Conservation (phyloP, 2,329 filamentous ascomycete genomes). For the Rugonectria rugulosa region DNA sequence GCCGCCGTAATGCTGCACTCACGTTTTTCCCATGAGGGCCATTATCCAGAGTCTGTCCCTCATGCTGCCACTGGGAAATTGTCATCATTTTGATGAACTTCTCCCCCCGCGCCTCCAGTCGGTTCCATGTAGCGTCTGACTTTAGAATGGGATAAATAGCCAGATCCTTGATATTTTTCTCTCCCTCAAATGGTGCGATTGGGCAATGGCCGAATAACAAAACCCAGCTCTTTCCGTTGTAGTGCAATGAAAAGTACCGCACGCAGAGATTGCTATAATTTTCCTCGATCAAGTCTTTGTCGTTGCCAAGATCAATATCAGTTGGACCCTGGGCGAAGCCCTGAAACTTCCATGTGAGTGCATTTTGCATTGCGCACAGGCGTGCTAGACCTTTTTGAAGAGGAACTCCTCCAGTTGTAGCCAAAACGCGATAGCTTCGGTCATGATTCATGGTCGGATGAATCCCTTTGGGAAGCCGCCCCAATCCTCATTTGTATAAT, state of each 20-base stretch:
- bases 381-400: not conserved
- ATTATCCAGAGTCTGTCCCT: not conserved
- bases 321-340: too few species aligned
- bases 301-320: not conserved
- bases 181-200: not conserved
- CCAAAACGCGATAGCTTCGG: not conserved
- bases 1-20: not conserved
- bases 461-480: not conserved
- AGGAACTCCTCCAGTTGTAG: not conserved
- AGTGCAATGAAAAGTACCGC: not conserved
- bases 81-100: slow-evolving; percentile 2
- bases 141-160: not conserved
- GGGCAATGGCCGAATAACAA: not conserved
- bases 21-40: not conserved
- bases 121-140: not conserved
- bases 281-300: not conserved
- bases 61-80: slow-evolving; percentile 1
- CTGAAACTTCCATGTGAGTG: not conserved
- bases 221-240: not conserved
- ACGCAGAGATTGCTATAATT: not conserved
- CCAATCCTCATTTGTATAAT: too few species aligned
- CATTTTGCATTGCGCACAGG: not conserved
- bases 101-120: not conserved
- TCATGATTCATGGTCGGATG: not conserved
- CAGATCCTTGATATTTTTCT: not conserved